Evolutionary conservation across 2,329 filamentous ascomycete genomes (phyloP).

Genomic region (Trichophyton equinum): DNA sequence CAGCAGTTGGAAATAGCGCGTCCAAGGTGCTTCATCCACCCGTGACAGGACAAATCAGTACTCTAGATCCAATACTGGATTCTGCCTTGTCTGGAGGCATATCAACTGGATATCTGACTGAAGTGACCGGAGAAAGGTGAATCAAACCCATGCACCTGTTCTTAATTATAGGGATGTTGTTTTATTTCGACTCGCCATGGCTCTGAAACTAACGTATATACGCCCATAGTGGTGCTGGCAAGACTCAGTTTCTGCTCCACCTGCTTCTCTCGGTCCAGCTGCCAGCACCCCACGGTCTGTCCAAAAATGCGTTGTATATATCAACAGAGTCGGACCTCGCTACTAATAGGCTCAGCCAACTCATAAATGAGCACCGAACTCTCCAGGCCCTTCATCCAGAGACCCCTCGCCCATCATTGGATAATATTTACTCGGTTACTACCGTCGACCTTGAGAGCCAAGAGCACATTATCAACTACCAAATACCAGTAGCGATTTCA

Average conservation of each 20-base stretch:
- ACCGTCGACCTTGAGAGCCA: constrained; percentile 87
- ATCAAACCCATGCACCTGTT: not conserved
- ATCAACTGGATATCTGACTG: constrained; percentile 67
- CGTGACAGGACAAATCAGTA: constrained; percentile 54
- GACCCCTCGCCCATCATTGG: constrained; percentile 49
- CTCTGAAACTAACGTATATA: not conserved
- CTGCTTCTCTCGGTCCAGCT: constrained; percentile 78
- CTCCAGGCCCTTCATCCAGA: constrained; percentile 36
- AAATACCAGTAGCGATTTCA: constrained; percentile 72
- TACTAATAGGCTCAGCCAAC: constrained; percentile 67
- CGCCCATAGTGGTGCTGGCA: constrained; percentile 60
- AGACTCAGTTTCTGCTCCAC: constrained; percentile 83
- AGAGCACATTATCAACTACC: constrained; percentile 86
- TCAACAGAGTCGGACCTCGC: constrained; percentile 81
- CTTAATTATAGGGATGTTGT: too few species aligned
- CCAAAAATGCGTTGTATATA: constrained; percentile 73
- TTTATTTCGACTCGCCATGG: not conserved
- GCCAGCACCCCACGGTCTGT: constrained; percentile 56
- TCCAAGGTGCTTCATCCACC: not conserved
- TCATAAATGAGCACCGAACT: constrained; percentile 55
- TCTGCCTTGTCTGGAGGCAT: constrained; percentile 62
- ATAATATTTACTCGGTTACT: constrained; percentile 65
- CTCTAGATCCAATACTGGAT: constrained; percentile 64
- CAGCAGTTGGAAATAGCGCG: not conserved
- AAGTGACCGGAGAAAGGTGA: constrained; percentile 81